A percentile compares a stretch with the other conserved stretches of the same genome.
phyloP scores from a whole-genome alignment of 1,139 yeast genomes.

The Meyerozyma athensensis region DNA sequence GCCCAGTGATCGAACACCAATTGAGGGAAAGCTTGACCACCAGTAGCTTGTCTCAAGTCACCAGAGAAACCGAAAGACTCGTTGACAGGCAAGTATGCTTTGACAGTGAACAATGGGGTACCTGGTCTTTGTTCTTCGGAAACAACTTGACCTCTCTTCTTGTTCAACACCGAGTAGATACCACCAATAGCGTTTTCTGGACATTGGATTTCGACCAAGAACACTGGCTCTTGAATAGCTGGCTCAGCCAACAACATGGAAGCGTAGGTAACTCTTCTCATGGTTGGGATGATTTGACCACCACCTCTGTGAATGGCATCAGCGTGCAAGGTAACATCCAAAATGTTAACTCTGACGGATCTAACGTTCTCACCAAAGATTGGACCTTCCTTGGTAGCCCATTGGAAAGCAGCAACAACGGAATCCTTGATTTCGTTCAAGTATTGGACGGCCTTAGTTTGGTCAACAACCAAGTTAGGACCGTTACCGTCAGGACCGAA shows the following conservation, averaged over 20 bases:
- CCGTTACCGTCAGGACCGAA: conserved; percentile 99
- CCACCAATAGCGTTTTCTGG: conserved; percentile 99
- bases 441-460: conserved; percentile 99
- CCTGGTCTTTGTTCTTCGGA: conserved; percentile 99
- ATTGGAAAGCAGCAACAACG: conserved; percentile 99
- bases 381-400: conserved; percentile 99
- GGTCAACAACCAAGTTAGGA: conserved; percentile 98
- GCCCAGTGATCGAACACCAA: conserved; percentile 99
- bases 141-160: conserved; percentile 99
- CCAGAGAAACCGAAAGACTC: conserved; percentile 99
- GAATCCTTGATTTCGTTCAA: conserved; percentile 98
- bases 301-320: conserved; percentile 99
- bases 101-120: conserved; percentile 98
- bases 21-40: conserved; percentile 99
- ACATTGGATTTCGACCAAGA: conserved; percentile 99
- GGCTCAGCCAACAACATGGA: conserved; percentile 98
- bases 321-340: conserved; percentile 99
- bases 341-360: conserved; percentile 94
- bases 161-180: conserved; percentile 99
- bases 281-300: conserved; percentile 99
- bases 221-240: conserved; percentile 98
- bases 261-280: conserved; percentile 99
- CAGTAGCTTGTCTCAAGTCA: conserved; percentile 99
- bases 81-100: conserved; percentile 99
- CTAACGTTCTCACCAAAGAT: conserved; percentile 94